These are phyloP conservation scores for Salix caprea DNA, from an alignment of 345 rosid genomes.

Conservation along the genomic window DNA sequence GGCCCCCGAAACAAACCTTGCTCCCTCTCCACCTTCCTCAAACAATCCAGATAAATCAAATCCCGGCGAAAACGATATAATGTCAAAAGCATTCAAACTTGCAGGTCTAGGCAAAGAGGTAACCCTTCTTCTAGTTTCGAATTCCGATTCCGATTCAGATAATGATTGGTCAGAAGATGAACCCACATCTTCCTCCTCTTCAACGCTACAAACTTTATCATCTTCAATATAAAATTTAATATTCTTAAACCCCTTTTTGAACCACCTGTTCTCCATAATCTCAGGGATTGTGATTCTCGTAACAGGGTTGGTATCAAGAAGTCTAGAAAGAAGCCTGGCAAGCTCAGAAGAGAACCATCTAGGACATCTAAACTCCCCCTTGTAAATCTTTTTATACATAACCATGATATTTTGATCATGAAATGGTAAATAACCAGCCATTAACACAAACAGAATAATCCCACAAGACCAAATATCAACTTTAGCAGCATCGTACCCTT, in stretches of 20 bases:
- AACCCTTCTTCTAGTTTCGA: conserved; percentile 19
- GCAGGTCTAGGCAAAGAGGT: conserved; percentile 31
- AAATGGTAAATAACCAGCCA: conserved; percentile 28
- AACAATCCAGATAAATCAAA: conserved; percentile 36
- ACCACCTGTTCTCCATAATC: conserved; percentile 33
- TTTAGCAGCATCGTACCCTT: conserved; percentile 29
- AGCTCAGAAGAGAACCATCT: conserved; percentile 27
- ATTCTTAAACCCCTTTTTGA: conserved; percentile 36
- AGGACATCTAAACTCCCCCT: conserved; percentile 23
- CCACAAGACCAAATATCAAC: conserved; percentile 30
- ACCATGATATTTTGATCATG: conserved; percentile 25
- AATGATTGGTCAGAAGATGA: conserved; percentile 12
- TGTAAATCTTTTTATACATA: conserved; percentile 25
- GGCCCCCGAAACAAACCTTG: conserved; percentile 35
- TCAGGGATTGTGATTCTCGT: conserved; percentile 23
- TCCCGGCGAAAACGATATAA: conserved; percentile 37
- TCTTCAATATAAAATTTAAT: conserved; percentile 34
- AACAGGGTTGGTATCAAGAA: conserved; percentile 19
- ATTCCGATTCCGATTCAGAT: conserved; percentile 26
- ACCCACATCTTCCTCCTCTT: conserved; percentile 13
- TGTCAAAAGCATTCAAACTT: conserved; percentile 39
- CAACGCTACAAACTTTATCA: conserved; percentile 27
- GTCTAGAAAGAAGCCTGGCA: conserved; percentile 3
- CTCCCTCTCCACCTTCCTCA: conserved; percentile 34
- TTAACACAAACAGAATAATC: conserved; percentile 22